Conservation (phyloP, 768 basidiomycete species). For the Boletellus emodensis region DNA sequence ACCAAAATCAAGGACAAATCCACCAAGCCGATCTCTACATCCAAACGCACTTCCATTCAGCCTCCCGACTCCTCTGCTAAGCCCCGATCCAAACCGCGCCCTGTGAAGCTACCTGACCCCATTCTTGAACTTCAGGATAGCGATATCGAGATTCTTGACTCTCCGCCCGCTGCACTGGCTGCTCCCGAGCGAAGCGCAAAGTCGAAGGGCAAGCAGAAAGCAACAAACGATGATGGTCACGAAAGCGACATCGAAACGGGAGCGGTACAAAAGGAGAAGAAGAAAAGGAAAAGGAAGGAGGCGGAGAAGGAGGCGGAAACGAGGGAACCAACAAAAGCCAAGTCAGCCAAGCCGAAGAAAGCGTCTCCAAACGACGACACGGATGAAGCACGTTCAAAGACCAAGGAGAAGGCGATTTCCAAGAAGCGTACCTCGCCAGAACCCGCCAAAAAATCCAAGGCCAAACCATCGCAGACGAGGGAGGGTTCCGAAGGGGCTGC, state of each 20-base stretch:
- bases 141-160: conserved; percentile 29
- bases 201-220: conserved; percentile 40
- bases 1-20: conserved; percentile 15
- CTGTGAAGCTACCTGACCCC: conserved; percentile 13
- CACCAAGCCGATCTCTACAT: conserved; percentile 9
- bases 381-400: conserved; percentile 11
- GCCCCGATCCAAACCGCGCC: conserved; percentile 21
- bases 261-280: conserved; percentile 30
- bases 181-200: conserved; percentile 26
- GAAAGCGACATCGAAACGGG: conserved; percentile 15
- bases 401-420: conserved; percentile 13
- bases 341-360: conserved; percentile 25
- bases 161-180: conserved; percentile 9
- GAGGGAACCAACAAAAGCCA: conserved; percentile 29
- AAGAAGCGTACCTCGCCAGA: conserved; percentile 21
- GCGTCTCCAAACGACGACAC: conserved; percentile 15
- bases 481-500: conserved; percentile 15
- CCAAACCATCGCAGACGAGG: conserved; percentile 11
- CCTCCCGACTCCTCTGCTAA: conserved; percentile 18
- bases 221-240: conserved; percentile 12
- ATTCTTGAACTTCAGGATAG: conserved; percentile 23
- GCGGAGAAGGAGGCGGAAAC: conserved; percentile 17
- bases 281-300: conserved; percentile 18
- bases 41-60: conserved; percentile 19
- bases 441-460: conserved; percentile 19